These are phyloP conservation scores for Phytophthora cactorum DNA, from an alignment of 352 stramenopile genomes.

Conservation along the genomic window DNA sequence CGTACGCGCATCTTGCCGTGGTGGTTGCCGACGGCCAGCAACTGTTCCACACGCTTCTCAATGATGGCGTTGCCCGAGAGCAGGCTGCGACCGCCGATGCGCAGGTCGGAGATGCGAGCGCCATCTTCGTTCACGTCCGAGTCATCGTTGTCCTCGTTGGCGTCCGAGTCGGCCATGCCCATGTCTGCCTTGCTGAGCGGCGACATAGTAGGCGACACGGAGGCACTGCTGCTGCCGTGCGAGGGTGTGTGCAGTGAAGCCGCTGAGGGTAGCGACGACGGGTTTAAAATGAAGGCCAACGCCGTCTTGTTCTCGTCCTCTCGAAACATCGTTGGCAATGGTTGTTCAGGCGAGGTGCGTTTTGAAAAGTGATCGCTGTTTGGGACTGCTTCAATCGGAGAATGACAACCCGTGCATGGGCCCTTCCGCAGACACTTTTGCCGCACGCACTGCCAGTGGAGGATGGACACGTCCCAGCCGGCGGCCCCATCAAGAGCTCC, in stretches of 20 bases:
- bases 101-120: conserved; percentile 39
- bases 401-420: conserved; percentile 16
- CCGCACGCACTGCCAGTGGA: not conserved
- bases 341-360: not conserved
- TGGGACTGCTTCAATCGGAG: conserved; percentile 23
- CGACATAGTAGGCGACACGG: conserved; percentile 50
- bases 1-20: conserved; percentile 75
- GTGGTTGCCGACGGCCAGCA: conserved; percentile 63
- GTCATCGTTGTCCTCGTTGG: conserved; percentile 30
- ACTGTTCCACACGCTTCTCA: conserved; percentile 61
- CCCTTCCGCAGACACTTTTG: conserved; percentile 7
- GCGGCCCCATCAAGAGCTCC: conserved; percentile 4
- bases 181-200: conserved; percentile 50
- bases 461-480: conserved; percentile 9
- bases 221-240: conserved; percentile 25
- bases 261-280: conserved; percentile 28
- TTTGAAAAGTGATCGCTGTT: conserved; percentile 10
- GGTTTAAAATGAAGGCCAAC: conserved; percentile 81
- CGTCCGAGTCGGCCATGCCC: conserved; percentile 41
- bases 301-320: conserved; percentile 64
- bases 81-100: conserved; percentile 59
- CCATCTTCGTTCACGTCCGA: conserved; percentile 45
- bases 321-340: conserved; percentile 21
- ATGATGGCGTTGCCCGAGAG: conserved; percentile 57
- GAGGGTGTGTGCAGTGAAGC: conserved; percentile 15